Conservation (phyloP, 2,329 filamentous ascomycete genomes). For the Zymoseptoria ardabiliae region DNA sequence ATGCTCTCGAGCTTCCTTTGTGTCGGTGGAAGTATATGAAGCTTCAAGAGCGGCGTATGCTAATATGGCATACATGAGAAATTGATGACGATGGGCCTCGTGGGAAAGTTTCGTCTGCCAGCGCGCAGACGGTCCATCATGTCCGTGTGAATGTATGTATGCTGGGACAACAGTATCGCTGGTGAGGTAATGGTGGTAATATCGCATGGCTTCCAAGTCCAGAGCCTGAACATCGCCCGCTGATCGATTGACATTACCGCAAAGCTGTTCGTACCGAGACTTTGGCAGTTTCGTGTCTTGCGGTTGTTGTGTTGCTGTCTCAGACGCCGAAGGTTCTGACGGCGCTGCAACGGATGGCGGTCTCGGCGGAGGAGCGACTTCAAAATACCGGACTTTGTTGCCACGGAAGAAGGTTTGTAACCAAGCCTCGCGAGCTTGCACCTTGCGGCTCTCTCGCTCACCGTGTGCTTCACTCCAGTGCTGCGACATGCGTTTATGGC, state of each 20-base stretch:
- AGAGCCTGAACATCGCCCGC: background rate
- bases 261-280: background rate
- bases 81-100: slow-evolving; percentile 5
- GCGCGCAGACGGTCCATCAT: background rate
- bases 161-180: slow-evolving; percentile 2
- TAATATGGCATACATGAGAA: slow-evolving; percentile 10
- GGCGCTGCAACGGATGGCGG: background rate
- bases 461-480: slow-evolving; percentile 13
- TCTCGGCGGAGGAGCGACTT: slow-evolving; percentile 18
- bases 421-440: slow-evolving; percentile 10
- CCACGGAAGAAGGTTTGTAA: slow-evolving; percentile 18
- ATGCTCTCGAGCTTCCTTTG: slow-evolving; percentile 3
- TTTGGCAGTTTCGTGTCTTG: background rate
- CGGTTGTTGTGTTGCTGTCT: background rate
- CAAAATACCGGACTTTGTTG: slow-evolving; percentile 17
- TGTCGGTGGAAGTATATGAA: background rate
- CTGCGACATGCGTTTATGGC: slow-evolving; percentile 14
- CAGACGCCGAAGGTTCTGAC: background rate
- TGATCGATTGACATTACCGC: background rate
- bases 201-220: slow-evolving; percentile 9
- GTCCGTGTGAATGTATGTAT: background rate
- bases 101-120: slow-evolving; percentile 1
- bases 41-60: slow-evolving; percentile 8
- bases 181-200: slow-evolving; percentile 4
- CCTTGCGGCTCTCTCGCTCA: slow-evolving; percentile 13